These are phyloP conservation scores for Scytalidium lignicola DNA, from an alignment of 2,329 filamentous ascomycete genomes.

Conservation along the genomic window DNA sequence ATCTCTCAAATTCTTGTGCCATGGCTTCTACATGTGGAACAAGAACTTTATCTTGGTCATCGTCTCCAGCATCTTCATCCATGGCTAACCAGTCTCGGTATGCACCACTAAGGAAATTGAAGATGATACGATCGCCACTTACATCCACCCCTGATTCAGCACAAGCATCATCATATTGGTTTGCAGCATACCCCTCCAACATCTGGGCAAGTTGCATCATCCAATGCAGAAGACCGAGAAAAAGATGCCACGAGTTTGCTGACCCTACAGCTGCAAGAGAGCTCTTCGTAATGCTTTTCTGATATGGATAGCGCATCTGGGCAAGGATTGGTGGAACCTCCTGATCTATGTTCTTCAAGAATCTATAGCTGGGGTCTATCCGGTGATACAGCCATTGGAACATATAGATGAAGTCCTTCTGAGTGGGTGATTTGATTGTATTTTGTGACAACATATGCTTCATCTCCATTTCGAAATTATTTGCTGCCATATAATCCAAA, in stretches of 20 bases:
- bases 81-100: slow-evolving; percentile 93
- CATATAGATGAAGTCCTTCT: slow-evolving; percentile 97
- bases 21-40: slow-evolving; percentile 82
- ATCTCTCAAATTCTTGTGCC: slow-evolving; percentile 79
- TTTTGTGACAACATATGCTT: slow-evolving; percentile 90
- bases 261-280: slow-evolving; percentile 92
- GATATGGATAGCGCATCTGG: slow-evolving; percentile 90
- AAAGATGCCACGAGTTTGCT: slow-evolving; percentile 87
- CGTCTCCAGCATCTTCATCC: slow-evolving; percentile 81
- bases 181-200: slow-evolving; percentile 74
- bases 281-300: slow-evolving; percentile 93
- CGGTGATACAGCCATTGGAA: slow-evolving; percentile 97
- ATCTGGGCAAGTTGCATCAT: slow-evolving; percentile 98
- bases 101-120: slow-evolving; percentile 81
- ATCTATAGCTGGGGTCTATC: slow-evolving; percentile 89
- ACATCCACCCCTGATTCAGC: slow-evolving; percentile 84
- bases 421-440: slow-evolving; percentile 86
- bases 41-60: slow-evolving; percentile 73
- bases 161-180: slow-evolving; percentile 86
- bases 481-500: slow-evolving; percentile 82
- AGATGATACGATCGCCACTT: slow-evolving; percentile 85
- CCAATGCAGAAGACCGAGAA: slow-evolving; percentile 92
- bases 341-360: slow-evolving; percentile 90
- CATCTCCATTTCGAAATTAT: slow-evolving; percentile 98
- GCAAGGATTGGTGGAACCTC: slow-evolving; percentile 91